Evolutionary conservation across 2,329 filamentous ascomycete species (phyloP), one percentile per base, ranked within the genome.

Genomic region (Zasmidium cellare): DNA sequence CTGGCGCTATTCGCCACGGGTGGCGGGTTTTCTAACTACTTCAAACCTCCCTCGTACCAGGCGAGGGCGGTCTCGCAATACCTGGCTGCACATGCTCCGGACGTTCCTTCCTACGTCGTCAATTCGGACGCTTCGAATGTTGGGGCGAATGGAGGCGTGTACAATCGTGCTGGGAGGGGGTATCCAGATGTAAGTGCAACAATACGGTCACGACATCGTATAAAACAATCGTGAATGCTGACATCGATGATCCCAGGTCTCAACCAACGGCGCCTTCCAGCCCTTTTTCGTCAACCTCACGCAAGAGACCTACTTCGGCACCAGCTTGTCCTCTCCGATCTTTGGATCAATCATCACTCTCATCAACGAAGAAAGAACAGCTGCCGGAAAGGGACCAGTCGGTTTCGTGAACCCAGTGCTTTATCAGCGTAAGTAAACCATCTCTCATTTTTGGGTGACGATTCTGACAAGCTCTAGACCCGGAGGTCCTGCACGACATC

Each of bases 251-350:
- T 19, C 14, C 9, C 50, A 76, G 25, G 72, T 63, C 14, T 53
- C 53, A 11, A 51, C 57, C 80, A 83, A 55, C 58, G 87, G 86
- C 19, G 69, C 69, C 69, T 69, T 74, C 63, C 80, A 79, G 61
- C 74, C 60, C 45, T 56, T 59, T 41, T 65, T 64, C 56, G 60
- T 48, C 25, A 60, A 46, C 18, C 56, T 57, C 12, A 46, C 51
- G 0, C 61, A 61, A 22, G 59, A 57, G 23, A 47, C 63, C 6
- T 64, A 66, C 41, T 65, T 64, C 16, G 70, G 69, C 14, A 70
- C 70, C 1, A 61, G 55, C 12, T 60, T 65, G 12, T 59, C 66
- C 2, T 51, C 67, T 11, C 69, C 69, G 2, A 69, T 70, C 20
- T 71, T 68, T 24, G 70, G 63, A 3, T 47, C 61, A 5, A 53